Conservation (phyloP, 768 basidiomycete species). For the Tulasnella sp. region DNA sequence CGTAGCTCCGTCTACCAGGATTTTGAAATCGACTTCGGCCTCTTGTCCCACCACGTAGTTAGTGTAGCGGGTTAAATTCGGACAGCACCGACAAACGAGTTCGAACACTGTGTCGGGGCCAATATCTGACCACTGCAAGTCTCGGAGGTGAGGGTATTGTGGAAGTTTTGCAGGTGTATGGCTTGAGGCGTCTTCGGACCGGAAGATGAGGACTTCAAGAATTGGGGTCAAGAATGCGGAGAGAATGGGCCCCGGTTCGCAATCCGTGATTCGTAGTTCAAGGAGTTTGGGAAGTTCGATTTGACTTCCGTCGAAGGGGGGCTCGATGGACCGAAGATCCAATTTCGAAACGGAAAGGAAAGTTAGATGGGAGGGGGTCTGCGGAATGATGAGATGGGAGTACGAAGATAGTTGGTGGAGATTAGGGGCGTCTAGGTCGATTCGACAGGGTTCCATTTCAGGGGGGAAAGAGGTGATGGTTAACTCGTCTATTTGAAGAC, state of each 20-base stretch:
- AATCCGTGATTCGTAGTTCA: neutral
- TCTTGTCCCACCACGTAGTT: neutral
- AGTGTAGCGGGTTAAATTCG: neutral
- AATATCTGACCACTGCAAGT: neutral
- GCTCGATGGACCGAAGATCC: neutral
- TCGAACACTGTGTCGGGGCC: neutral
- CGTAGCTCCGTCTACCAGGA: neutral
- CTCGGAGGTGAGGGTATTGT: neutral
- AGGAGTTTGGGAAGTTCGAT: neutral
- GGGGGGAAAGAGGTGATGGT: neutral
- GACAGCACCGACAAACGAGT: neutral
- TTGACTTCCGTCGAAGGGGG: neutral
- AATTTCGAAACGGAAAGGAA: neutral
- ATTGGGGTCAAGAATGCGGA: neutral
- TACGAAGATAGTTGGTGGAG: neutral
- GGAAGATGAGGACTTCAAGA: neutral
- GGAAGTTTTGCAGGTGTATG: neutral
- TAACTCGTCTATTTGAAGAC: neutral
- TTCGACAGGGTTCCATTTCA: no score
- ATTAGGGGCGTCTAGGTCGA: neutral
- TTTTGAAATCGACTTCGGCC: neutral
- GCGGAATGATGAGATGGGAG: neutral
- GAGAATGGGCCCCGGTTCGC: neutral
- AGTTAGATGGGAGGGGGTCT: neutral
- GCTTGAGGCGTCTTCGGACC: neutral